Percentiles rank a stretch among this genome's conserved stretches.
These are phyloP conservation scores for Malassezia dermatis DNA, from an alignment of 1,284 basidiomycete species.

Conservation along the genomic window DNA sequence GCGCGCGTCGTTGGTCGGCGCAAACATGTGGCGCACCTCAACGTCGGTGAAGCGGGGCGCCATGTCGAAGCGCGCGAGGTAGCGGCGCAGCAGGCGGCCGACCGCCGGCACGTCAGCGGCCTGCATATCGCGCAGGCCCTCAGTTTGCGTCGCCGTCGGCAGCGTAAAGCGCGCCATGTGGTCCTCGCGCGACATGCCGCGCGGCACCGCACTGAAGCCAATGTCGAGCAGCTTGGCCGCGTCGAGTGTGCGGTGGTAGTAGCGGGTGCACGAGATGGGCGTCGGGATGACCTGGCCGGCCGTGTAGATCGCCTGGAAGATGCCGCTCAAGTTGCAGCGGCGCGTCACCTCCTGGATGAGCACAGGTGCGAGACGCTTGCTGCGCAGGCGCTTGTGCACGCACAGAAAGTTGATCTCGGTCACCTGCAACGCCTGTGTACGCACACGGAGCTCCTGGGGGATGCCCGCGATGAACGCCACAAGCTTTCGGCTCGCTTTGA, in stretches of 20 bases:
- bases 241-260: slow-evolving; percentile 86
- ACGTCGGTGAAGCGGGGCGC: slow-evolving; percentile 65
- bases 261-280: slow-evolving; percentile 53
- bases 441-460: slow-evolving; percentile 52
- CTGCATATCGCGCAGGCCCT: slow-evolving; percentile 73
- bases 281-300: slow-evolving; percentile 49
- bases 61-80: slow-evolving; percentile 79
- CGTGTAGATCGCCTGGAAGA: slow-evolving; percentile 97
- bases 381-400: slow-evolving; percentile 92
- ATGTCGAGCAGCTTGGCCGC: slow-evolving; percentile 83
- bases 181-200: slow-evolving; percentile 30
- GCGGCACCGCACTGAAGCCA: slow-evolving; percentile 62
- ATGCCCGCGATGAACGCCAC: slow-evolving; percentile 98
- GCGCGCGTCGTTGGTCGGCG: neutral
- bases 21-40: slow-evolving; percentile 75
- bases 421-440: slow-evolving; percentile 30
- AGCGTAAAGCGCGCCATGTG: slow-evolving; percentile 30
- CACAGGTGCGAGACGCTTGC: slow-evolving; percentile 88
- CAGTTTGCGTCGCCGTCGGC: slow-evolving; percentile 17
- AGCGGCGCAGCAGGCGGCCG: slow-evolving; percentile 63
- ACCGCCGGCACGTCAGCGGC: slow-evolving; percentile 66
- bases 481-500: slow-evolving; percentile 67
- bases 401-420: slow-evolving; percentile 96
- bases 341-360: slow-evolving; percentile 97
- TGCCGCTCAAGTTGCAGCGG: slow-evolving; percentile 73